Conservation (phyloP, 225 moss, liverwort and hornwort species). For the Takakia lepidozioides region DNA sequence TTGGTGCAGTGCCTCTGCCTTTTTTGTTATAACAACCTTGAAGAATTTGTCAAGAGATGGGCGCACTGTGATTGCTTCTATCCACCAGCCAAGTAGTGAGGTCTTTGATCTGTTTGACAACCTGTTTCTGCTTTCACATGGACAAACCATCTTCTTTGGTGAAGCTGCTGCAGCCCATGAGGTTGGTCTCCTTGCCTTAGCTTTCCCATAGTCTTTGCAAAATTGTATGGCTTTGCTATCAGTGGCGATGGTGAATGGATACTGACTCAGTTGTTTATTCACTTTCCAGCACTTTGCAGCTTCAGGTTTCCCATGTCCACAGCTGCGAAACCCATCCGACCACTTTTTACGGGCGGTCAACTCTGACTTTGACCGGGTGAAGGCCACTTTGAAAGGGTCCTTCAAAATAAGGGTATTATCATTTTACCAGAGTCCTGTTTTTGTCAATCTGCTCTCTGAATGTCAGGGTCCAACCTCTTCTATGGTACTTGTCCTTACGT, state of each 20-base stretch:
- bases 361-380: slow-evolving; percentile 82
- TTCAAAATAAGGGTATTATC: slow-evolving; percentile 51
- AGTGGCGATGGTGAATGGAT: no score
- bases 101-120: slow-evolving; percentile 88
- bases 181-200: no score
- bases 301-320: slow-evolving; percentile 80
- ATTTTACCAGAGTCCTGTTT: not conserved
- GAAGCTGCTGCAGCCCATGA: slow-evolving; percentile 56
- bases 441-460: no score
- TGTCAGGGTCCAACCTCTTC: no score
- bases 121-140: slow-evolving; percentile 67
- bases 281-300: slow-evolving; percentile 85
- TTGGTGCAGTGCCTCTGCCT: slow-evolving; percentile 70
- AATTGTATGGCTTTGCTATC: no score
- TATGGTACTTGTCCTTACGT: slow-evolving; percentile 2
- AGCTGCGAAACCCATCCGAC: slow-evolving; percentile 77
- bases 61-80: slow-evolving; percentile 84
- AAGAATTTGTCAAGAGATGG: slow-evolving; percentile 77
- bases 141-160: slow-evolving; percentile 79
- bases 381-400: slow-evolving; percentile 66
- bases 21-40: slow-evolving; percentile 73
- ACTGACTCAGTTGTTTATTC: no score
- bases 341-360: slow-evolving; percentile 91
- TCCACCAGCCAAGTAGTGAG: slow-evolving; percentile 95
- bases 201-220: no score